Base-by-base conservation (phyloP, 345 rosid genomes). In the Xanthoceras sorbifolium region DNA sequence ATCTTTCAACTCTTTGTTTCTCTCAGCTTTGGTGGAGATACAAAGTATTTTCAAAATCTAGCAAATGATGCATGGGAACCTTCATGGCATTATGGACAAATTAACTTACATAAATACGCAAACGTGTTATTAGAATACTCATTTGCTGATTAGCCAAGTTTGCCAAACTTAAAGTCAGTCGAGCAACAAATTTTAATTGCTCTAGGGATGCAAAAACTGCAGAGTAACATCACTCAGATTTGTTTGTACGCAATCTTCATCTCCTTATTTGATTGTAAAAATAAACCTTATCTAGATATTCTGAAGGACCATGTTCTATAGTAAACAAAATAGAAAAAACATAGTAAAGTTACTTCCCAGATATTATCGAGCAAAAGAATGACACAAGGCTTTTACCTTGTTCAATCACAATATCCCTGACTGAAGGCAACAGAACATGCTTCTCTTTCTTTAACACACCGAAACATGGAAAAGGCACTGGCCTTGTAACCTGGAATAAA, bases 371-470 rank as follows among this genome's bases (percentile, higher is more conserved):
- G 59, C 29, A 40, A 25, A 36, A 3, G 34, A 28, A 73, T 4
- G 3, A n/a, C 26, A 2, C 38, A 42, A 23, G 32, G 60, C 26
- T 36, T 73, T 75, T 81, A 89, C 93, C 94, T 88, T 89, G 94
- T 74, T 90, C 94, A 50, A 89, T 76, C 31, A 89, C 83, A 71
- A 91, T 75, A 69, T 91, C 95, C 15, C 86, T 87, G 34, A 91
- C 93, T 0, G 89, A 89, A 80, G 89, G 86, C 73, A 91, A 74
- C 44, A 91, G 75, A 69, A 91, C 86, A 83, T 89, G 89, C 87
- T 89, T 90, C 87, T 89, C 92, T 76, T 82, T 91, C 80, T 88
- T 85, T 25, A 91, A 77, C 57, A 85, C 86, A 78, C 95, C 95
- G 62, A 89, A 84, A 84, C 90, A 90, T 5, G 94, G 94, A 80